Evolutionary conservation across 768 basidiomycete species (phyloP).

Genomic region (Auricularia cornea): DNA sequence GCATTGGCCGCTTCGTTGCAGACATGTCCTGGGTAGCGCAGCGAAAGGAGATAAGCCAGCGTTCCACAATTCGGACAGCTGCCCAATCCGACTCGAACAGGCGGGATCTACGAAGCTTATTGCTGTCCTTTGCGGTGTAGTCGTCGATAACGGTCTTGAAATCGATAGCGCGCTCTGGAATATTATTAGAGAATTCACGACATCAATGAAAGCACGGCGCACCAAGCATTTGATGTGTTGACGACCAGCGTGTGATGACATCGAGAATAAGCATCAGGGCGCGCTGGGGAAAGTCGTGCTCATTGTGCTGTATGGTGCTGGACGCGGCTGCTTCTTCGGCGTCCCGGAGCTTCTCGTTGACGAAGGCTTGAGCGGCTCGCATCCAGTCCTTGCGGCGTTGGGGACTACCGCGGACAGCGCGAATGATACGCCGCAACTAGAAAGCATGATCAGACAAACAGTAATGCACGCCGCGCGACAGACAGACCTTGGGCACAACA

Average conservation of each 20-base stretch:
- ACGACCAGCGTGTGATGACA: slow-evolving; percentile 3
- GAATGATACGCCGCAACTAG: slow-evolving; percentile 8
- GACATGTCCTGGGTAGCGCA: slow-evolving; percentile 28
- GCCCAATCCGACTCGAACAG: slow-evolving; percentile 22
- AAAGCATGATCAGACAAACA: not conserved
- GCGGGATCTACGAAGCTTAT: slow-evolving; percentile 12
- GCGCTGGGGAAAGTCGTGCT: too few relatives aligned
- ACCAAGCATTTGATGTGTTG: slow-evolving; percentile 4
- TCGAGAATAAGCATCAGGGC: slow-evolving; percentile 5
- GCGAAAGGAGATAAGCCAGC: slow-evolving; percentile 23
- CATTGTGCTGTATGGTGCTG: too few relatives aligned
- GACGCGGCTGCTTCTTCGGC: not conserved
- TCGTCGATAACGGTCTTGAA: slow-evolving; percentile 11
- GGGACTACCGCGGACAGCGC: slow-evolving; percentile 3
- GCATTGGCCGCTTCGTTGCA: slow-evolving; percentile 21
- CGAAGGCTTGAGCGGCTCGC: slow-evolving; percentile 1
- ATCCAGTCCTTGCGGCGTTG: slow-evolving; percentile 3
- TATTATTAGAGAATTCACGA: not conserved
- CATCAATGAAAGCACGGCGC: not conserved
- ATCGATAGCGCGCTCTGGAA: slow-evolving; percentile 20
- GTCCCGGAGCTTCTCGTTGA: not conserved
- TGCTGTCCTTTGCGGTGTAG: slow-evolving; percentile 9
- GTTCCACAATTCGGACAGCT: slow-evolving; percentile 13
- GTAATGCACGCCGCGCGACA: not conserved
- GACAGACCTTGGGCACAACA: not conserved